Evolutionary conservation across 1,284 basidiomycete genomes (phyloP).

Genomic region (Fomitopsis schrenkii): DNA sequence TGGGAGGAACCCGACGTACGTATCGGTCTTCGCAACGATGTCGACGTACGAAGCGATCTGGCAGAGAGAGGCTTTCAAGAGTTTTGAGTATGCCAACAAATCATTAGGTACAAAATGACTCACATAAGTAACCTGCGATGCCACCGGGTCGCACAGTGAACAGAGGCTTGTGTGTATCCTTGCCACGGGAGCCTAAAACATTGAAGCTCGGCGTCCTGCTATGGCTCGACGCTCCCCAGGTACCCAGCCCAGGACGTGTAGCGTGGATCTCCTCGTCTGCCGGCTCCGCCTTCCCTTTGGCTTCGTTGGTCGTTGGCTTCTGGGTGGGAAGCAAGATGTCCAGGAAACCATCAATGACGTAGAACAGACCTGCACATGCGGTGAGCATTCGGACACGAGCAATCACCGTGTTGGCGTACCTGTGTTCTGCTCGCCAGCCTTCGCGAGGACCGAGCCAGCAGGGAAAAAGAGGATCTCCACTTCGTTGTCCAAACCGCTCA

Average conservation of each 20-base stretch:
- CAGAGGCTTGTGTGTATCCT: slow-evolving; percentile 51
- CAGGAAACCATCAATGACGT: slow-evolving; percentile 96
- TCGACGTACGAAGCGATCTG: slow-evolving; percentile 94
- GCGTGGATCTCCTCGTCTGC: slow-evolving; percentile 7
- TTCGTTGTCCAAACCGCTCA: slow-evolving; percentile 87
- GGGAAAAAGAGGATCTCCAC: slow-evolving; percentile 95
- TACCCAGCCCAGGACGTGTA: not conserved
- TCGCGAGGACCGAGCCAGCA: slow-evolving; percentile 82
- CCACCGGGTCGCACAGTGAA: slow-evolving; percentile 98
- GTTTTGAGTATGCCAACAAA: slow-evolving; percentile 4
- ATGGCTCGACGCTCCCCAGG: not conserved
- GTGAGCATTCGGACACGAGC: not conserved
- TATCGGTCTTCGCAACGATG: slow-evolving; percentile 95
- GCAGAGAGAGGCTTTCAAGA: slow-evolving; percentile 73
- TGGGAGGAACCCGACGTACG: slow-evolving; percentile 93
- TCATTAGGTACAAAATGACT: slow-evolving; percentile 37
- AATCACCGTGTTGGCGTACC: slow-evolving; percentile 36
- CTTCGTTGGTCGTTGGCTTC: slow-evolving; percentile 13
- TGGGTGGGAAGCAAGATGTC: slow-evolving; percentile 80
- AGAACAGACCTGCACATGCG: slow-evolving; percentile 74
- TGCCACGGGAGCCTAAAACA: slow-evolving; percentile 6
- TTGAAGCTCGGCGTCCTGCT: slow-evolving; percentile 3
- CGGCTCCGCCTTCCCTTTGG: slow-evolving; percentile 10
- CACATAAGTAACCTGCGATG: slow-evolving; percentile 88
- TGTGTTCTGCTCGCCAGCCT: slow-evolving; percentile 87